Base-by-base conservation (phyloP, 2,329 filamentous ascomycete genomes). In the Pseudogymnoascus destructans region DNA sequence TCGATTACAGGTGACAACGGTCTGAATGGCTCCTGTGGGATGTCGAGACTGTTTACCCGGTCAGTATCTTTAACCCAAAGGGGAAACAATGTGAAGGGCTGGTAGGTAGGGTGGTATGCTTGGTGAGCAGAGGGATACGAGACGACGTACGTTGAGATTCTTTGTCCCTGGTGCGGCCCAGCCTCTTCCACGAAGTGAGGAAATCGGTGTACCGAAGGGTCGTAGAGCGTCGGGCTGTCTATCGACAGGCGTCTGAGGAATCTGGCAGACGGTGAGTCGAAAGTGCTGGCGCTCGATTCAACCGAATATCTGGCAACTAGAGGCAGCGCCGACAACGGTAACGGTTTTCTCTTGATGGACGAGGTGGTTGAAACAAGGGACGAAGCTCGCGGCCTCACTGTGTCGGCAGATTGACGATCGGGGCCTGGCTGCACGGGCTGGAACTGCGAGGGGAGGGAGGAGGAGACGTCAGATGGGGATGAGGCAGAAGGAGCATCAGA, bases 181-280 rank as follows among this genome's bases (percentile, higher is more conserved):
- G 27, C 15, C 52, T 46, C 40, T 8, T 46, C 40, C 3, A 25
- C 21, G 40, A 46, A 23, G 40, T 10, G 13, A 46, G 40, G 40
- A 46, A 46, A 46, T 13, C 40, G 21, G 13, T 46, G 40, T 46
- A 21, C 40, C 13, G 40, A 46, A 64, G 80, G 81, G 65, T 81
- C 78, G 75, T 84, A 83, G 55, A 84, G 70, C 30, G 79, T 82
- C 61, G 80, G 80, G 67, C 80, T 83, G 68, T 84, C 80, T 58
- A 81, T 68, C 11, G 79, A 78, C 64, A 71, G 77, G 30, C 77
- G 75, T 61, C 80, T 74, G n/a, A 74, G 73, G 66, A 79, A 80
- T 55, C 79, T 71, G n/a, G 79, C 77, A 61, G 73, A 73, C 40
- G 74, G 72, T 19, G 78, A 70, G 60, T 75, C 72, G 57, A 71